Evolutionary conservation across 2,329 filamentous ascomycete species (phyloP).

Genomic region (Aspergillus clavatus): DNA sequence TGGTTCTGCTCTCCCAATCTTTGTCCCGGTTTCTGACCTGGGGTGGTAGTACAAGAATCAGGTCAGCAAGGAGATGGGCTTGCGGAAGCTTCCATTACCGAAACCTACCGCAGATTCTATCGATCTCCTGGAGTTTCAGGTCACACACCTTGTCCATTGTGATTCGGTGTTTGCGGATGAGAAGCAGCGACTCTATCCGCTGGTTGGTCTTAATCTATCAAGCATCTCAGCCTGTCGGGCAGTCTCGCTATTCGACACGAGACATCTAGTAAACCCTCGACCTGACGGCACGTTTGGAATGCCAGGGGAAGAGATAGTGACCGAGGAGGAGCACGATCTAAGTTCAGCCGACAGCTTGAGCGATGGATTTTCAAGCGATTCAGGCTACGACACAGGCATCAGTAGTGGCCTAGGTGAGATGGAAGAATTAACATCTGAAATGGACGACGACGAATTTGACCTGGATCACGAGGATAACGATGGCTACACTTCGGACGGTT

Average conservation of each 20-base stretch:
- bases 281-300: neutral
- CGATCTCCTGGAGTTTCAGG: constrained; percentile 12
- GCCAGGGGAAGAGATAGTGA: constrained; percentile 1
- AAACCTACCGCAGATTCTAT: constrained; percentile 11
- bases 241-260: constrained; percentile 17
- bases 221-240: constrained; percentile 13
- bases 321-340: too few species aligned
- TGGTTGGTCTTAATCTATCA: constrained; percentile 11
- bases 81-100: constrained; percentile 7
- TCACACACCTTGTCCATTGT: constrained; percentile 8
- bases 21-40: constrained; percentile 1
- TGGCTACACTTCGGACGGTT: constrained; percentile 11
- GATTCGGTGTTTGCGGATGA: constrained; percentile 15
- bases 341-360: neutral
- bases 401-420: neutral
- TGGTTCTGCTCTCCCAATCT: neutral
- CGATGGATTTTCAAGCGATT: neutral
- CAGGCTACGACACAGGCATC: constrained; percentile 1
- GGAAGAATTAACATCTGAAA: constrained; percentile 2
- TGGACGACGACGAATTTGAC: constrained; percentile 1
- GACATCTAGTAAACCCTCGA: constrained; percentile 4
- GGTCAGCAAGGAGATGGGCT: constrained; percentile 11
- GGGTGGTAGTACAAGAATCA: constrained; percentile 14
- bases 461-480: constrained; percentile 3
- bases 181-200: constrained; percentile 12